Conservation (phyloP, 1,284 basidiomycete genomes). For the Sanghuangporus weigelae region DNA sequence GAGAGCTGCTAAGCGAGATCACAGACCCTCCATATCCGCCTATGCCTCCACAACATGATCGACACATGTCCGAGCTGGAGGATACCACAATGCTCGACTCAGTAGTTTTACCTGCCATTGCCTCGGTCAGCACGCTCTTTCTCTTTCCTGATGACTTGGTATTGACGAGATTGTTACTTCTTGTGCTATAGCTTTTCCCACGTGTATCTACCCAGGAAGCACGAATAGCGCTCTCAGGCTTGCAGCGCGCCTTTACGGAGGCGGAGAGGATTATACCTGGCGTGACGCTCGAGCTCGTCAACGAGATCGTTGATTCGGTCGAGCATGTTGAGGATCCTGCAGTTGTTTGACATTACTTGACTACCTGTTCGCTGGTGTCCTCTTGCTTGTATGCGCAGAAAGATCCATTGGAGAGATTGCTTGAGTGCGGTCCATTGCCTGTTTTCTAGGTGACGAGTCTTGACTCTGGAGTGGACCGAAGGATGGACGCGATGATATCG, state of each 20-base stretch:
- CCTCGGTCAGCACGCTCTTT: slow-evolving; percentile 59
- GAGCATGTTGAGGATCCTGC: slow-evolving; percentile 69
- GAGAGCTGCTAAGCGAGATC: slow-evolving; percentile 8
- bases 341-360: neutral
- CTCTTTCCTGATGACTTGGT: slow-evolving; percentile 12
- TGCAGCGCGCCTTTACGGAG: slow-evolving; percentile 87
- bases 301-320: slow-evolving; percentile 88
- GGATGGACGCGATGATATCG: too few relatives aligned
- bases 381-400: too few relatives aligned
- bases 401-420: too few relatives aligned
- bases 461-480: too few relatives aligned
- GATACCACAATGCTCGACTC: slow-evolving; percentile 90
- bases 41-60: slow-evolving; percentile 35
- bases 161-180: neutral
- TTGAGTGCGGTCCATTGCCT: too few relatives aligned
- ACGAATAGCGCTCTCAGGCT: slow-evolving; percentile 72
- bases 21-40: slow-evolving; percentile 16
- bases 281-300: slow-evolving; percentile 75
- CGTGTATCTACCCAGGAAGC: slow-evolving; percentile 87
- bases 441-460: too few relatives aligned
- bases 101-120: slow-evolving; percentile 90
- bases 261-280: slow-evolving; percentile 87
- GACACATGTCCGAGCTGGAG: slow-evolving; percentile 51
- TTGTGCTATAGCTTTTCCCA: slow-evolving; percentile 65
- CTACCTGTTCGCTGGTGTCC: too few relatives aligned